A percentile compares a stretch with the other conserved stretches of the same genome.
Conservation (phyloP, 495 filamentous ascomycete genomes). For the Aspergillus ostianus region DNA sequence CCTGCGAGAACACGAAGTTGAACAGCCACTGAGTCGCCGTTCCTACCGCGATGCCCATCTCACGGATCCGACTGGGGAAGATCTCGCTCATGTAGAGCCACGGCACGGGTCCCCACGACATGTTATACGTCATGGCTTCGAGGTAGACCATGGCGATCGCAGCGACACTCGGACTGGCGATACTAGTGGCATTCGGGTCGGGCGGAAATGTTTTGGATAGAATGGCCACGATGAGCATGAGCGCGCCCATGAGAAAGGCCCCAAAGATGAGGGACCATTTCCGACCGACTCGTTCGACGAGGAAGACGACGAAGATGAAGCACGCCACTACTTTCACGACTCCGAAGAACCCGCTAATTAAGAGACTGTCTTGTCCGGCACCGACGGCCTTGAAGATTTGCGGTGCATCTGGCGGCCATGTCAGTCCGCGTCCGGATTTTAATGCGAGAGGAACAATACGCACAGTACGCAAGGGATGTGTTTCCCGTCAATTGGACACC, state of each 20-base stretch:
- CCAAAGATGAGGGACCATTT: constrained; percentile 51
- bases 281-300: constrained; percentile 56
- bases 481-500: constrained; percentile 19
- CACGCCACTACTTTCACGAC: constrained; percentile 48
- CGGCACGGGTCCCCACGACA: constrained; percentile 52
- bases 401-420: constrained; percentile 27
- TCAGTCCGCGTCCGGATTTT: background rate
- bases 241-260: constrained; percentile 45
- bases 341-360: constrained; percentile 51
- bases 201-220: constrained; percentile 41
- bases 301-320: constrained; percentile 46
- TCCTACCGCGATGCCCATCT: constrained; percentile 40
- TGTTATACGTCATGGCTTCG: constrained; percentile 44
- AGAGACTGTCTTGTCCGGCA: constrained; percentile 34
- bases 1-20: constrained; percentile 50
- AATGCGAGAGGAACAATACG: constrained; percentile 3
- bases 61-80: constrained; percentile 49
- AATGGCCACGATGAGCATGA: constrained; percentile 49
- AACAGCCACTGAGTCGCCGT: constrained; percentile 51
- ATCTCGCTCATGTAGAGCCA: constrained; percentile 52
- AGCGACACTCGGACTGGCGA: constrained; percentile 41
- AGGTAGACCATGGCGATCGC: constrained; percentile 51
- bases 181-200: constrained; percentile 21
- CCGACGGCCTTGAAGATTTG: constrained; percentile 50
- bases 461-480: constrained; percentile 24